Conservation (phyloP, 192 early-diverging fungal species). For the Coemansia sp. region DNA sequence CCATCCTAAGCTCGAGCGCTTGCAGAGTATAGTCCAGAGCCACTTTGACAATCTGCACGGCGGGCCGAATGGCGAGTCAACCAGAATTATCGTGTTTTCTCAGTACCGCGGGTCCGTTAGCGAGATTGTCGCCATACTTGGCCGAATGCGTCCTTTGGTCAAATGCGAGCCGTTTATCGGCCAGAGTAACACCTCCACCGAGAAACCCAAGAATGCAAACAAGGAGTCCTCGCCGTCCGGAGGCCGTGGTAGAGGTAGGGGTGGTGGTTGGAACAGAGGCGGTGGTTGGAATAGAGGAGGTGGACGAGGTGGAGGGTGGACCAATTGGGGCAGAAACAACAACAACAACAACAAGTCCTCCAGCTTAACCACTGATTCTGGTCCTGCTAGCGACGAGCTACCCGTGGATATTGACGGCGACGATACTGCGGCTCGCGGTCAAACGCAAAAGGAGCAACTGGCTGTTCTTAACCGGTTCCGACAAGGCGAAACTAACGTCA, state of each 20-base stretch:
- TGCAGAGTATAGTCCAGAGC: constrained; percentile 58
- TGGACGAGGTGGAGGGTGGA: not conserved
- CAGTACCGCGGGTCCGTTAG: constrained; percentile 80
- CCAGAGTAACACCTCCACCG: constrained; percentile 47
- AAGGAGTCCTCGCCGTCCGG: not conserved
- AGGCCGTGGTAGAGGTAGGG: constrained; percentile 5
- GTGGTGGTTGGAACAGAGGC: constrained; percentile 5
- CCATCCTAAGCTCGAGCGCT: constrained; percentile 79
- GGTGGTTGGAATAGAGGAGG: not conserved
- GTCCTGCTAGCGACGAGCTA: constrained; percentile 4
- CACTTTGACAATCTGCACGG: constrained; percentile 61
- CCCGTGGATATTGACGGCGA: constrained; percentile 17
- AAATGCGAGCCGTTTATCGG: constrained; percentile 77
- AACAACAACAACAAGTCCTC: not conserved
- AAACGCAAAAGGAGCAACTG: constrained; percentile 83
- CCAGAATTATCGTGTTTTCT: constrained; percentile 81
- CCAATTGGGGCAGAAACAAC: not conserved
- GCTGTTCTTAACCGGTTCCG: constrained; percentile 74
- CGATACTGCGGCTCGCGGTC: constrained; percentile 59
- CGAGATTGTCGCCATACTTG: constrained; percentile 69
- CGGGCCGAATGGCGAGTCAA: constrained; percentile 35
- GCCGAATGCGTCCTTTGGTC: constrained; percentile 62
- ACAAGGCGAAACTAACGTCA: constrained; percentile 71
- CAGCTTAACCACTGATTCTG: not conserved
- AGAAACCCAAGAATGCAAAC: not conserved